Conservation (phyloP, 2,329 filamentous ascomycete species). For the Alternaria alternata region DNA sequence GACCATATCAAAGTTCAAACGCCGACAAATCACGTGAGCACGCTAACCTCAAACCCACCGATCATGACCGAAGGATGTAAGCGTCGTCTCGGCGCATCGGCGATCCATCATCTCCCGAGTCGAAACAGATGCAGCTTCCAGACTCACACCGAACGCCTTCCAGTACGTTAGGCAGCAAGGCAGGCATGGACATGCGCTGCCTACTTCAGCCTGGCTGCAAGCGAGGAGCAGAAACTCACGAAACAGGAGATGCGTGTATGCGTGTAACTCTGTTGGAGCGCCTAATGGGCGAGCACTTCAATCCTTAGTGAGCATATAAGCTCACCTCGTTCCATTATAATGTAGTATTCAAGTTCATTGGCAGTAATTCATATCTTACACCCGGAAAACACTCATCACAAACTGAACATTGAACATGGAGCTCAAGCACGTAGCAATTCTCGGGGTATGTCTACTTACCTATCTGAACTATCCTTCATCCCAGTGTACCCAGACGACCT, state of each 20-base stretch:
- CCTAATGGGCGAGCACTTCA: neutral
- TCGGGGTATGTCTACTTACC: conserved; percentile 35
- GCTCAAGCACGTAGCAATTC: conserved; percentile 47
- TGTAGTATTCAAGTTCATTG: neutral
- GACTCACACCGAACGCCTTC: neutral
- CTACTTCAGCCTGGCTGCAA: neutral
- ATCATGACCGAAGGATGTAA: neutral
- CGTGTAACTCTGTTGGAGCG: neutral
- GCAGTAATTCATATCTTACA: neutral
- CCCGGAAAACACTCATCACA: neutral
- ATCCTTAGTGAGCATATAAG: neutral
- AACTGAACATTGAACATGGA: conserved; percentile 31
- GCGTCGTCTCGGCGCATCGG: neutral
- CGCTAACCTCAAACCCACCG: neutral
- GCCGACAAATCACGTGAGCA: conserved; percentile 23
- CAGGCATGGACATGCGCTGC: neutral
- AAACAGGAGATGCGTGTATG: neutral
- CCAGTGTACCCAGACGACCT: neutral
- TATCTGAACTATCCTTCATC: neutral
- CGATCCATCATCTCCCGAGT: neutral
- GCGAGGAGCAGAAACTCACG: too few species aligned
- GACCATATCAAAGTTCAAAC: conserved; percentile 11
- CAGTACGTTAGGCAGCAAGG: conserved; percentile 11
- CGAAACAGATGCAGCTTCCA: conserved; percentile 6
- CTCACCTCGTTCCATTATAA: neutral